These are phyloP conservation scores for Colletotrichum sp. DNA, from an alignment of 2,329 filamentous ascomycete species.

Conservation along the genomic window DNA sequence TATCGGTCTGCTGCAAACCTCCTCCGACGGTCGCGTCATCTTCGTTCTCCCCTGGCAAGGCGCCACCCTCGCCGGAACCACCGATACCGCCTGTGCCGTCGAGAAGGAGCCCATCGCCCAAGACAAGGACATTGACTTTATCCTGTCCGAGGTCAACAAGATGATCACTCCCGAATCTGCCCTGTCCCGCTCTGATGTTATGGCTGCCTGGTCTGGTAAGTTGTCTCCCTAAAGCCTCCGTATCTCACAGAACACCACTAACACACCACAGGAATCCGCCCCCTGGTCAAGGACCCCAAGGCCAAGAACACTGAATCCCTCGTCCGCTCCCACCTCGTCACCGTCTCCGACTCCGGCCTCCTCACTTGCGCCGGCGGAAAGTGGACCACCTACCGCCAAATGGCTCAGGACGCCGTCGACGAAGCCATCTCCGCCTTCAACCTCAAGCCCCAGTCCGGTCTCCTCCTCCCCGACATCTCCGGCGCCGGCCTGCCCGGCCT, in stretches of 20 bases:
- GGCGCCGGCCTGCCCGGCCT: slow-evolving; percentile 57
- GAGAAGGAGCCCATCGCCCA: slow-evolving; percentile 73
- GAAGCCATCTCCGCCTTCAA: slow-evolving; percentile 73
- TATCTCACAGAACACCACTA: neutral
- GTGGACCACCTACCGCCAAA: slow-evolving; percentile 89
- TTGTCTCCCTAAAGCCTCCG: neutral
- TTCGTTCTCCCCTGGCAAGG: slow-evolving; percentile 90
- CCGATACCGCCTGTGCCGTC: slow-evolving; percentile 75
- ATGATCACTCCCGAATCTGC: slow-evolving; percentile 79
- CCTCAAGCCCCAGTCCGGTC: slow-evolving; percentile 53
- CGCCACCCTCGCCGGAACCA: slow-evolving; percentile 85
- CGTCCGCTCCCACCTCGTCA: slow-evolving; percentile 82
- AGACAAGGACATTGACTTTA: slow-evolving; percentile 82
- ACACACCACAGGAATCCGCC: slow-evolving; percentile 62
- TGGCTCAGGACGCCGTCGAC: slow-evolving; percentile 86
- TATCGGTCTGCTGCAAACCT: slow-evolving; percentile 84
- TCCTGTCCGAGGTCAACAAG: slow-evolving; percentile 77
- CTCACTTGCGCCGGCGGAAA: slow-evolving; percentile 85
- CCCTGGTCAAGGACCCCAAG: slow-evolving; percentile 80
- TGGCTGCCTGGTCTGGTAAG: slow-evolving; percentile 81
- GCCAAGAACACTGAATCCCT: slow-evolving; percentile 83
- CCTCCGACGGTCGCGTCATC: slow-evolving; percentile 85
- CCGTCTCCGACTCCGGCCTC: slow-evolving; percentile 75
- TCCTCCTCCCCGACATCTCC: slow-evolving; percentile 67
- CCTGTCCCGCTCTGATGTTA: slow-evolving; percentile 75